Conservation (phyloP, 2,329 filamentous ascomycete genomes). For the Ceratocystis albifundus region DNA sequence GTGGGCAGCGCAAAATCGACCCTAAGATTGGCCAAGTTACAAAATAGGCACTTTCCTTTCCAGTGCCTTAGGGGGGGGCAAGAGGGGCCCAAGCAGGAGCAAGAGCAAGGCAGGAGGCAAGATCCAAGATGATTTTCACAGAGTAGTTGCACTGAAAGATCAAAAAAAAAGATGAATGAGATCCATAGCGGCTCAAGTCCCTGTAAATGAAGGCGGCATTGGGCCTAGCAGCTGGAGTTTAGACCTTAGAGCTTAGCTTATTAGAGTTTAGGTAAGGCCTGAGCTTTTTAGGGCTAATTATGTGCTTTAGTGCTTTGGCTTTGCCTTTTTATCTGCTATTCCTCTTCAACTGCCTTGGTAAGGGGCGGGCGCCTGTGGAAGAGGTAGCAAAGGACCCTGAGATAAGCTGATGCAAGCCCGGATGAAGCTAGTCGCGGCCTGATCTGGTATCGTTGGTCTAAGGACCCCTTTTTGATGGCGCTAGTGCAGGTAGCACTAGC, state of each 20-base stretch:
- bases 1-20: not conserved
- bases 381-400: not conserved
- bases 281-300: not conserved
- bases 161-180: not conserved
- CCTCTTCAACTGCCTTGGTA: not conserved
- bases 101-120: too few relatives aligned
- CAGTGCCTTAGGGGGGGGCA: too few relatives aligned
- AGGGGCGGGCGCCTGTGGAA: not conserved
- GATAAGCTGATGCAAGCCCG: not conserved
- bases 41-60: not conserved
- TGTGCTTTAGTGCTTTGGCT: too few relatives aligned
- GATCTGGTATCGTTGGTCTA: not conserved
- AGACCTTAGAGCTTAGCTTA: slow-evolving; percentile 1
- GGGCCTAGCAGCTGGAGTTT: slow-evolving; percentile 4
- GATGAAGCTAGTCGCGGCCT: not conserved
- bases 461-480: not conserved
- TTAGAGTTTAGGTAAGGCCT: not conserved
- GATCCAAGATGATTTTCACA: not conserved
- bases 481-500: too few relatives aligned
- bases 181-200: slow-evolving; percentile 8
- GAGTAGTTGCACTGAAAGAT: not conserved
- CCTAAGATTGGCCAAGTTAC: not conserved
- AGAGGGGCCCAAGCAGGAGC: not conserved
- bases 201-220: not conserved
- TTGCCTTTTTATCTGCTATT: not conserved